Evolutionary conservation across 163 green algal species (phyloP).

Genomic region (Volvox carteri): DNA sequence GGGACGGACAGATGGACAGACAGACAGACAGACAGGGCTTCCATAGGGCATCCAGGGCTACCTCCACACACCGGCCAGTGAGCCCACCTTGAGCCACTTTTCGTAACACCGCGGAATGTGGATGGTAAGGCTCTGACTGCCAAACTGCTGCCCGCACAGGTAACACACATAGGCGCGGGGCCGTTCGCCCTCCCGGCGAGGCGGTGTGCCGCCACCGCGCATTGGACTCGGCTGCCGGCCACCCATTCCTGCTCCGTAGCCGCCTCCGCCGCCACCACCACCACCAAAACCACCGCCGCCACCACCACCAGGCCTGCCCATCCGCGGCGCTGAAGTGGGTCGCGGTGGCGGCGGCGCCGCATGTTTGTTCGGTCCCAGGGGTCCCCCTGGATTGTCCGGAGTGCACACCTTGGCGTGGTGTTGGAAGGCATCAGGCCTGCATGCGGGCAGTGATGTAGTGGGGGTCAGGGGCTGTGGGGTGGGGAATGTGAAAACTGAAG

Average conservation of each 20-base stretch:
- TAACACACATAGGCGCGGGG: conserved; percentile 69
- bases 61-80: too few relatives aligned
- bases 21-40: too few relatives aligned
- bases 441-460: background rate
- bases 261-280: background rate
- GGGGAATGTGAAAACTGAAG: too few relatives aligned
- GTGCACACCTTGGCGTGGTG: conserved; percentile 68
- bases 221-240: background rate
- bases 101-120: conserved; percentile 69
- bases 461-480: background rate
- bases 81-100: conserved; percentile 70
- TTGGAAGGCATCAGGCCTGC: conserved; percentile 63
- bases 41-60: too few relatives aligned
- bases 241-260: background rate
- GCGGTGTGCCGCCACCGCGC: conserved; percentile 31
- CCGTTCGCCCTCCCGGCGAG: conserved; percentile 33
- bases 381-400: conserved; percentile 62
- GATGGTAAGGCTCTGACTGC: conserved; percentile 68
- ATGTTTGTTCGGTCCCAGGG: conserved; percentile 61
- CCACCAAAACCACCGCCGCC: background rate
- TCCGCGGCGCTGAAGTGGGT: background rate
- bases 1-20: too few relatives aligned
- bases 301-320: background rate
- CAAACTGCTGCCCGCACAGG: conserved; percentile 72
- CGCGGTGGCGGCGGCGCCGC: background rate